Conservation (phyloP, 352 stramenopile genomes). For the Detonula confervacea region DNA sequence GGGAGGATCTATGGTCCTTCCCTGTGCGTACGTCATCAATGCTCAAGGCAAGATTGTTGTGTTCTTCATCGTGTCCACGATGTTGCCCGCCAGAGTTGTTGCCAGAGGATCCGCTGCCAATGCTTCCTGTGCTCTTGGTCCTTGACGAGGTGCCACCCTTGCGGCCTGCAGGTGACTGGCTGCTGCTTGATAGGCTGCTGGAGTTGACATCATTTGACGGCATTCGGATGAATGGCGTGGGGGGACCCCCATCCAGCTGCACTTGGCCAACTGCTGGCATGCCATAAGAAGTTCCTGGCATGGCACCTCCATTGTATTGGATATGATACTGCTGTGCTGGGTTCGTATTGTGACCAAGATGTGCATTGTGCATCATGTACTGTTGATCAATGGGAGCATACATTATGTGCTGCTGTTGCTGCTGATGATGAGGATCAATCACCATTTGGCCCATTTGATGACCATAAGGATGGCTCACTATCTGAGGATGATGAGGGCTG, state of each 20-base stretch:
- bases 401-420: slow-evolving; percentile 43
- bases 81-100: slow-evolving; percentile 20
- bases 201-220: slow-evolving; percentile 41
- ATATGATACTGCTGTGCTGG: slow-evolving; percentile 48
- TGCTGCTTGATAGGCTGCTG: slow-evolving; percentile 44
- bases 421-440: slow-evolving; percentile 41
- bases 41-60: slow-evolving; percentile 72
- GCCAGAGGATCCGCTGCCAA: slow-evolving; percentile 38
- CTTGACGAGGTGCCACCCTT: neutral
- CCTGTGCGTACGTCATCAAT: slow-evolving; percentile 84
- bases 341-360: slow-evolving; percentile 28
- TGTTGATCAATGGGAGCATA: slow-evolving; percentile 43
- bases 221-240: slow-evolving; percentile 45
- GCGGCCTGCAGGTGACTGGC: slow-evolving; percentile 6
- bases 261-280: slow-evolving; percentile 21
- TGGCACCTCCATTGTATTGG: slow-evolving; percentile 33
- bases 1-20: slow-evolving; percentile 94
- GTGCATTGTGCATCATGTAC: slow-evolving; percentile 32
- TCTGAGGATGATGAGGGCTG: slow-evolving; percentile 28
- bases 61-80: slow-evolving; percentile 41
- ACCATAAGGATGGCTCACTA: slow-evolving; percentile 19
- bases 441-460: slow-evolving; percentile 41
- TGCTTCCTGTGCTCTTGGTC: slow-evolving; percentile 29
- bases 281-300: slow-evolving; percentile 29
- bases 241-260: slow-evolving; percentile 10